Evolutionary conservation across 306 rosid genomes (phyloP).

Genomic region (Fagus crenata): DNA sequence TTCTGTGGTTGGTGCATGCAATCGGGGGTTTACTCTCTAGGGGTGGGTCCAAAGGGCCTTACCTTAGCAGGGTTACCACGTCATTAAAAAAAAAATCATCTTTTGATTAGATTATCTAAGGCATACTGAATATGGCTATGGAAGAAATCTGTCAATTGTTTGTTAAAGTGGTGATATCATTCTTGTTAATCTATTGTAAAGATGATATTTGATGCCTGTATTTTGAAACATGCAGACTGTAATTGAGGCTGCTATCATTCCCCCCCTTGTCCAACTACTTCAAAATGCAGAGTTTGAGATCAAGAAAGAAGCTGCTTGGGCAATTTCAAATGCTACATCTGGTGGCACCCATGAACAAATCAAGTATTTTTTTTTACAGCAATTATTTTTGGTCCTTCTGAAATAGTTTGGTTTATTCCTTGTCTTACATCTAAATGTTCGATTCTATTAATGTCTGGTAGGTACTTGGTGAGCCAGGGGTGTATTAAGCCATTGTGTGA

Average conservation of each 20-base stretch:
- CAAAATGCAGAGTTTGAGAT: constrained; percentile 92
- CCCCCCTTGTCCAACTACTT: constrained; percentile 78
- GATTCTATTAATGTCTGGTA: constrained; percentile 28
- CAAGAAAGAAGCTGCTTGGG: constrained; percentile 96
- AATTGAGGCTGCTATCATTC: constrained; percentile 72
- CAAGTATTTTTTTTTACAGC: constrained; percentile 42
- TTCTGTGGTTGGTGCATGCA: no score
- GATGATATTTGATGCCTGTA: not conserved
- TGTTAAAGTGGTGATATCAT: not conserved
- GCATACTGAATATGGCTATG: not conserved
- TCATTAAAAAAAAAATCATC: not conserved
- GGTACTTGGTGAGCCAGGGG: constrained; percentile 79
- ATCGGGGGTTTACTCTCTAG: no score
- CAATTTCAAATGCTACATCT: constrained; percentile 90
- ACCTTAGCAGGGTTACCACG: no score
- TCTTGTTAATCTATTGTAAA: not conserved
- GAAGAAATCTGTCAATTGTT: not conserved
- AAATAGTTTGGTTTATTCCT: not conserved
- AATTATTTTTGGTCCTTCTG: not conserved
- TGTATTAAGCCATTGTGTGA: constrained; percentile 86
- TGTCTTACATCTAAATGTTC: constrained; percentile 2
- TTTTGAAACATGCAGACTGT: constrained; percentile 51
- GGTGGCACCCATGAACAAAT: constrained; percentile 84
- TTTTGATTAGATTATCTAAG: not conserved
- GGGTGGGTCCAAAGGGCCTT: no score